Base-by-base conservation (phyloP, 371 early-diverging fungal genomes). In the Mucor indicus region DNA sequence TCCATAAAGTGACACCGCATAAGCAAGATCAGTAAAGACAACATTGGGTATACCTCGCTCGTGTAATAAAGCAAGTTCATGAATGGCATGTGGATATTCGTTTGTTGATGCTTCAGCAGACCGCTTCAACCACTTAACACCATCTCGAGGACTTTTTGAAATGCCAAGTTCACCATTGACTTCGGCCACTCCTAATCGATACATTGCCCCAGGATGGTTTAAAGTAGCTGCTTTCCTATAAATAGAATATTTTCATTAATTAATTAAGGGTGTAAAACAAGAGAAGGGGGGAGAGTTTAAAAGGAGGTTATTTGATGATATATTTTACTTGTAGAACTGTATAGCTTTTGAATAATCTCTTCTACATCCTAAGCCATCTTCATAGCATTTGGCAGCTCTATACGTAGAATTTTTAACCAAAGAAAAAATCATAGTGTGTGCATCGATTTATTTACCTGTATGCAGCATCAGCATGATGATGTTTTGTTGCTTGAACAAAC, bases 101-200 rank as follows among this genome's bases (percentile, higher is more conserved):
- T 72, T 66, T 20, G 80, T 85, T 1, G 89, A 87, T 29, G 85
- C 86, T 49, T 87, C 86, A 8, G 84, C 81, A 1, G 90, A 76
- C 45, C 87, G 70, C 59, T 85, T 86, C 48, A 89, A 75, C 92
- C 90, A 90, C 53, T 85, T 89, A 42, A 86, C 81, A 23, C 86
- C 90, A 67, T 91, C 87, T 40, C 88, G 81, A 23, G 79, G 69
- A 31, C 81, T 84, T 27, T 69, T 65, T 17, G 74, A 57, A 27
- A 83, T 51, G 4, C 86, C 85, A 4, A 90, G 64, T 29, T 84
- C 85, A 15, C 92, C 90, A 43, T 81, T 80, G 23, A 89, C 74
- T 35, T 86, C 80, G 6, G 86, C 85, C 39, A 85, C 70, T 16
- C 87, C 90, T 23, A 88, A 55, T 31, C 86, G 68, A 61, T 85